Conservation (phyloP, 805 yeast genomes). For the Sungouiozyma intestinalis region DNA sequence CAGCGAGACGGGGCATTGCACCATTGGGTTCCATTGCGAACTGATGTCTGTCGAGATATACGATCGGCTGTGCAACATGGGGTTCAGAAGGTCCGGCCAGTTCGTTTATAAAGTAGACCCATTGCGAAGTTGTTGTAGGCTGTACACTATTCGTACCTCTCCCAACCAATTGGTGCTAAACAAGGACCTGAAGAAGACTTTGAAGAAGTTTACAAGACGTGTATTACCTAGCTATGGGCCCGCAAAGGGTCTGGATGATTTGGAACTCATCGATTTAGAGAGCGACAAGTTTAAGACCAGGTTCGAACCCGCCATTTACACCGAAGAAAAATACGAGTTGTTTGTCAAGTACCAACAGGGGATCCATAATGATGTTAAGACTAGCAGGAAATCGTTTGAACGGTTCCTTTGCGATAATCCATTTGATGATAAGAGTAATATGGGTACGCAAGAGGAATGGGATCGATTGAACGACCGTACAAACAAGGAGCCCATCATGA, state of each 20-base stretch:
- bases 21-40: constrained; percentile 34
- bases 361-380: constrained; percentile 56
- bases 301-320: constrained; percentile 42
- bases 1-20: constrained; percentile 16
- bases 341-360: constrained; percentile 59
- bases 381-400: constrained; percentile 39
- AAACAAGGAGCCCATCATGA: constrained; percentile 10
- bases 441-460: constrained; percentile 20
- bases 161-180: constrained; percentile 35
- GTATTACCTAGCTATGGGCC: constrained; percentile 2
- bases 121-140: constrained; percentile 64
- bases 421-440: constrained; percentile 30
- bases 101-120: constrained; percentile 60
- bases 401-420: constrained; percentile 65
- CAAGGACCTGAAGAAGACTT: constrained; percentile 56
- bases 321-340: constrained; percentile 50
- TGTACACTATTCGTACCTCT: constrained; percentile 65
- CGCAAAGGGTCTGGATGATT: constrained; percentile 26
- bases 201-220: constrained; percentile 45
- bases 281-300: constrained; percentile 30
- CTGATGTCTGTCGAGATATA: constrained; percentile 44
- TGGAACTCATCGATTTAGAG: constrained; percentile 31
- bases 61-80: constrained; percentile 56
- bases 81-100: constrained; percentile 71
- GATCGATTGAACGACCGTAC: constrained; percentile 32